Percentiles rank a stretch among this genome's conserved stretches.
phyloP scores from a whole-genome alignment of 2,329 filamentous ascomycete species.

The Cercospora sojina region DNA sequence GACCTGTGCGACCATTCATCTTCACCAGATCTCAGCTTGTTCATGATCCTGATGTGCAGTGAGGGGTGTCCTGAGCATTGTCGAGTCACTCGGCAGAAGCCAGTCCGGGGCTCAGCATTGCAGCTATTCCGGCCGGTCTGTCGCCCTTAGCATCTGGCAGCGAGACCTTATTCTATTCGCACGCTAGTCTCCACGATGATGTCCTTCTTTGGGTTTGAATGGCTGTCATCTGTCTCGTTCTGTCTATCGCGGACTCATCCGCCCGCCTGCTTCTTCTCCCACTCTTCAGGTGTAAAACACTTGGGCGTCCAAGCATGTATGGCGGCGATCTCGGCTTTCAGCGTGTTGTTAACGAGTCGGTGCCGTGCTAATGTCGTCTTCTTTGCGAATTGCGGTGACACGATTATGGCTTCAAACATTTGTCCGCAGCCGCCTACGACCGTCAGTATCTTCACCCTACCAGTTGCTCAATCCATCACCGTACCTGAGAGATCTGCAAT shows the following conservation, averaged over 20 bases:
- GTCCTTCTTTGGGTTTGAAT: not conserved
- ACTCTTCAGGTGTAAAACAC: constrained; percentile 89
- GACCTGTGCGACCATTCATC: too few species aligned
- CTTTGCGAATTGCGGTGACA: constrained; percentile 53
- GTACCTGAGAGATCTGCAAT: constrained; percentile 91
- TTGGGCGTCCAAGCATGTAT: constrained; percentile 96
- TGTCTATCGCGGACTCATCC: constrained; percentile 7
- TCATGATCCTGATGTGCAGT: too few species aligned
- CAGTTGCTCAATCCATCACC: constrained; percentile 21
- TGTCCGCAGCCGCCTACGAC: constrained; percentile 65
- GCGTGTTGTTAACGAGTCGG: constrained; percentile 76
- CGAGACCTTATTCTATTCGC: too few species aligned
- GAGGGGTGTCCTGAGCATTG: too few species aligned
- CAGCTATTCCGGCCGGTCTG: too few species aligned
- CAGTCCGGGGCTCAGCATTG: too few species aligned
- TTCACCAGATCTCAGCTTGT: too few species aligned
- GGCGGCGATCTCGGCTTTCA: constrained; percentile 83
- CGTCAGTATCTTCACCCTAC: not conserved
- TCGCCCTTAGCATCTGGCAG: too few species aligned
- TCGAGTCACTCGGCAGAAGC: too few species aligned
- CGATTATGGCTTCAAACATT: constrained; percentile 68
- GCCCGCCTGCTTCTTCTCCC: constrained; percentile 62
- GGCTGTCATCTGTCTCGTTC: not conserved
- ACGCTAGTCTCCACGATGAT: too few species aligned
- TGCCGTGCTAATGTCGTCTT: constrained; percentile 76